Evolutionary conservation across 2,329 filamentous ascomycete genomes (phyloP), one percentile per base, ranked within the genome.

Genomic region (Nigrospora sphaerica): DNA sequence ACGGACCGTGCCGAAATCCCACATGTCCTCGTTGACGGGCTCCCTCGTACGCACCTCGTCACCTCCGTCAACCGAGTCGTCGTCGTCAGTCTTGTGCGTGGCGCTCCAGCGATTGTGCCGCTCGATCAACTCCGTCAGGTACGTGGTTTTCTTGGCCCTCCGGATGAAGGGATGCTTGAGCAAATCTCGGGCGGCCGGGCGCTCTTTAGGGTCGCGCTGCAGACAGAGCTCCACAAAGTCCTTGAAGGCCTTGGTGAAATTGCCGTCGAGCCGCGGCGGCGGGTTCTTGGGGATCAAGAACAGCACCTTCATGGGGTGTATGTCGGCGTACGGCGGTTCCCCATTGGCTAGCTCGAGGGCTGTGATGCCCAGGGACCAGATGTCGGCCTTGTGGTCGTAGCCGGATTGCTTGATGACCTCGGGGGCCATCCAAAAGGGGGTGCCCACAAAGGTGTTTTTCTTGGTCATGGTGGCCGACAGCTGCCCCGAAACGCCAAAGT

Each of bases 391-490:
- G 70, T 95, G 89, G 65, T 96, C 92, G 71, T 97, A 96, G 42
- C 92, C 92, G 48, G 90, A 95, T 66, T 98, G 92, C 70, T 95
- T 95, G 66, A 98, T 98, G 46, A 97, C 92, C 69, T 98, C 92
- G 12, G 92, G 92, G 3, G 93, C 92, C 92, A 98, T 98, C 93
- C 93, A 98, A 64, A 97, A 98, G 1, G 93, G 92, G 0, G 92
- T 97, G 32, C 93, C 93, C 32, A 98, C 92, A 65, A 97, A 98
- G 0, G 92, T 97, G 63, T 97, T 97, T 72, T 97, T 97, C 76
- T 97, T 97, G 52, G 92, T 96, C 91, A 97, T 97, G 42, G 92
- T 98, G 7, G 92, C 92, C 11, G 92, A 95, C 18, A 97, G 77
- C 68, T 97, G 93, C 28, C 92, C 92, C 1, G 92, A 96, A 7